phyloP scores from a whole-genome alignment of 169 alveolate genomes.

The Theileria orientalis region DNA sequence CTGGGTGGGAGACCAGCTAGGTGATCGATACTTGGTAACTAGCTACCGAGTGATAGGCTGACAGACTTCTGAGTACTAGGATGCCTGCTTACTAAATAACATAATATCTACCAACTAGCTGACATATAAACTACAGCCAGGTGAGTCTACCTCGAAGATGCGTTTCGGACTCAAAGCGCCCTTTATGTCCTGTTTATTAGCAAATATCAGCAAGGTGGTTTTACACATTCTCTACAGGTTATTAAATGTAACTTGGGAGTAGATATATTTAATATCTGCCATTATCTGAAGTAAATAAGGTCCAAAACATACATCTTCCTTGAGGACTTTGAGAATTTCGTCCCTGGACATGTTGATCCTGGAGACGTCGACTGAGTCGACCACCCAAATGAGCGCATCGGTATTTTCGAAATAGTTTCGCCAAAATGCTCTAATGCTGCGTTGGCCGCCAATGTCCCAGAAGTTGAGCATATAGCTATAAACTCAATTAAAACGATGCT shows the following conservation, averaged over 20 bases:
- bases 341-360: conserved; percentile 93
- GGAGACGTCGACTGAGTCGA: conserved; percentile 94
- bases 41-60: not conserved
- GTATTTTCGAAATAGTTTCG: conserved; percentile 97
- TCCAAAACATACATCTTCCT: conserved; percentile 89
- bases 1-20: no score
- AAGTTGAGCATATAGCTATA: conserved; percentile 85
- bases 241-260: conserved; percentile 77
- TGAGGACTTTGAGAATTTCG: conserved; percentile 90
- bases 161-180: conserved; percentile 86
- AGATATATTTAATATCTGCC: conserved; percentile 71
- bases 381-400: conserved; percentile 98
- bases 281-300: conserved; percentile 78
- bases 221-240: conserved; percentile 57
- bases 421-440: conserved; percentile 98
- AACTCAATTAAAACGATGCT: not conserved
- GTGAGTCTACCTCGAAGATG: conserved; percentile 39
- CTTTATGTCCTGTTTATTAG: conserved; percentile 95
- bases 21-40: not conserved
- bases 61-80: no score
- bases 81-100: no score
- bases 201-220: conserved; percentile 80
- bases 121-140: no score
- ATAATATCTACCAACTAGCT: no score
- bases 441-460: conserved; percentile 99